Evolutionary conservation across 257 asterid species (phyloP), one percentile per base, ranked within the genome.

Genomic region (Nyctanthes arbortristis): DNA sequence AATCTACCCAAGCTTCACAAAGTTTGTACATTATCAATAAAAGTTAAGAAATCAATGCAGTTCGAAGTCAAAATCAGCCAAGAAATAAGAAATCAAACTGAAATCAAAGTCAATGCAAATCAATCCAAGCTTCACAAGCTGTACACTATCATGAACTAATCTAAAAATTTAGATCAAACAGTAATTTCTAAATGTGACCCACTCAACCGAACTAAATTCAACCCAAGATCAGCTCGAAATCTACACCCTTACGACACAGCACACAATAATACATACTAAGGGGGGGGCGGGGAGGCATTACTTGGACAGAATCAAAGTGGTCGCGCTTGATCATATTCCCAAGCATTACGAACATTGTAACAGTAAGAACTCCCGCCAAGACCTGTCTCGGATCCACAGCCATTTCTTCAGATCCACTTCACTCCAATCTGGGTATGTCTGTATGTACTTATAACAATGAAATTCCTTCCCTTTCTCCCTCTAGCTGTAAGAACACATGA

Each of bases 271-370:
- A 13, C 3, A 61, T 49, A 24, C 5, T n/a, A n/a, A n/a, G n/a
- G n/a, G n/a, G n/a, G n/a, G n/a, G n/a, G n/a, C n/a, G n/a, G n/a
- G n/a, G n/a, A n/a, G 36, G 0, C 6, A 47, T 6, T 78, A 81
- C 88, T 25, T 75, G 77, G 20, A 69, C 52, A 2, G 83, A 69
- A 73, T 80, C 87, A 65, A 81, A 71, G 75, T 83, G 87, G 63
- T 86, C 92, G 22, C 80, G 81, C 79, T 80, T 81, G 79, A 86
- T 71, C 92, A 86, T 86, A 18, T 84, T 77, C 0, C 84, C 92
- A 2, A 86, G 84, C 92, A 86, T 84, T 34, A 79, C 78, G 58
- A 85, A 83, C 91, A 85, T 85, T 5, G 88, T 80, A 12, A 83
- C 13, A 2, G 91, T 85, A 56, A 85, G 70, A 11, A 83, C 67